phyloP scores from a whole-genome alignment of 768 basidiomycete species.

The Tephrocybe rancida region DNA sequence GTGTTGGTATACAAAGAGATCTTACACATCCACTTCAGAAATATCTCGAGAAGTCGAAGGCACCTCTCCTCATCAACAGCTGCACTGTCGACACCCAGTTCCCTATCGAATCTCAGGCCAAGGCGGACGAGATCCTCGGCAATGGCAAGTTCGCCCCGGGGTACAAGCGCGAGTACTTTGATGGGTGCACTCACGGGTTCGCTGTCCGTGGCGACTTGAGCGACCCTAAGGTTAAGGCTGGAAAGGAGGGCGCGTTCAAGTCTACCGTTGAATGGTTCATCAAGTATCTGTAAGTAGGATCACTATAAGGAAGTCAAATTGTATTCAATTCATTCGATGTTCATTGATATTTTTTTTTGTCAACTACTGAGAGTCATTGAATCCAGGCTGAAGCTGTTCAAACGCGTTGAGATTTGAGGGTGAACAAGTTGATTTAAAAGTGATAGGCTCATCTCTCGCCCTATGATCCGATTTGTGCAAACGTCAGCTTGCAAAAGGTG shows the following conservation, averaged over 20 bases:
- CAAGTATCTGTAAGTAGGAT: neutral
- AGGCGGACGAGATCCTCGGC: constrained; percentile 54
- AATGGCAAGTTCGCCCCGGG: constrained; percentile 46
- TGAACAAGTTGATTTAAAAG: too few relatives aligned
- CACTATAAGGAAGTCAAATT: constrained; percentile 11
- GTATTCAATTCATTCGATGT: too few relatives aligned
- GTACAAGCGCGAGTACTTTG: constrained; percentile 44
- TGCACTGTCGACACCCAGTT: constrained; percentile 57
- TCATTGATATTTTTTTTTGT: too few relatives aligned
- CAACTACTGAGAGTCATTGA: too few relatives aligned
- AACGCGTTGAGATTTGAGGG: too few relatives aligned
- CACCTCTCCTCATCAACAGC: constrained; percentile 70
- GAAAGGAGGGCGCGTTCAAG: constrained; percentile 57
- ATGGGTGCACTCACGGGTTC: constrained; percentile 40
- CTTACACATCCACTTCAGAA: constrained; percentile 33
- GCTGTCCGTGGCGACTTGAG: constrained; percentile 42
- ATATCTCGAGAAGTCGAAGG: constrained; percentile 45
- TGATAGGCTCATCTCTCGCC: too few relatives aligned
- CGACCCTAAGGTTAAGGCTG: constrained; percentile 49
- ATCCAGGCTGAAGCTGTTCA: too few relatives aligned
- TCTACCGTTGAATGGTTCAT: constrained; percentile 51
- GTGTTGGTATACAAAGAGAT: neutral
- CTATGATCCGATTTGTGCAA: too few relatives aligned
- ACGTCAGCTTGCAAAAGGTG: too few relatives aligned
- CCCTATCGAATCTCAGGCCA: constrained; percentile 42